These are phyloP conservation scores for Eucalyptus cloeziana DNA, from an alignment of 345 rosid species.

Conservation along the genomic window DNA sequence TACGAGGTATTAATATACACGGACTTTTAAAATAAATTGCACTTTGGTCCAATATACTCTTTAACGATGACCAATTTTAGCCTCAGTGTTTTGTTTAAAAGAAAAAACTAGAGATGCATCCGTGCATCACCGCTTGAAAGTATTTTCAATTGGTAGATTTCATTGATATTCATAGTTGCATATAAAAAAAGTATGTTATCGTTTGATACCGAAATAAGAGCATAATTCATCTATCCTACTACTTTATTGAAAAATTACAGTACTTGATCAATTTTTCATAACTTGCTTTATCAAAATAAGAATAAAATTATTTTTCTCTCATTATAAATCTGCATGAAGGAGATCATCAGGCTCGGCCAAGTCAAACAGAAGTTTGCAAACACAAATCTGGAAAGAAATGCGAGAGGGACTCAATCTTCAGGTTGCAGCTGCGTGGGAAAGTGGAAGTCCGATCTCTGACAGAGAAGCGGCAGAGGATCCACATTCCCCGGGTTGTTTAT, in stretches of 20 bases:
- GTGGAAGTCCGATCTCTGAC: constrained; percentile 48
- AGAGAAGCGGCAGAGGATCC: constrained; percentile 41
- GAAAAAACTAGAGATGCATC: no score
- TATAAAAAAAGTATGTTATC: no score
- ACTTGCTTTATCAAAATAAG: neutral
- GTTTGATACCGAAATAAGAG: neutral
- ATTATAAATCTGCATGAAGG: neutral
- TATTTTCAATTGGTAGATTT: no score
- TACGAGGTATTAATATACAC: no score
- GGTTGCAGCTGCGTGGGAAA: constrained; percentile 19
- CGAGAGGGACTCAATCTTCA: neutral
- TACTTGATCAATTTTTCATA: neutral
- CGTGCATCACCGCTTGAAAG: no score
- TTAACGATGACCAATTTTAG: no score
- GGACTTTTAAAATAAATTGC: no score
- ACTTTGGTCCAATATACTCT: no score
- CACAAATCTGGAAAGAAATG: neutral
- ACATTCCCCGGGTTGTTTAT: constrained; percentile 21
- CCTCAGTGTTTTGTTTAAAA: no score
- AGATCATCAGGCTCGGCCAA: neutral
- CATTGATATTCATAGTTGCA: no score
- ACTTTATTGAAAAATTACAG: neutral
- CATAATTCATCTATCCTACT: no score
- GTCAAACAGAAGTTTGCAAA: neutral
- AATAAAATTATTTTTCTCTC: no score